Conservation (phyloP, 2,329 filamentous ascomycete species). For the Rugonectria rugulosa region DNA sequence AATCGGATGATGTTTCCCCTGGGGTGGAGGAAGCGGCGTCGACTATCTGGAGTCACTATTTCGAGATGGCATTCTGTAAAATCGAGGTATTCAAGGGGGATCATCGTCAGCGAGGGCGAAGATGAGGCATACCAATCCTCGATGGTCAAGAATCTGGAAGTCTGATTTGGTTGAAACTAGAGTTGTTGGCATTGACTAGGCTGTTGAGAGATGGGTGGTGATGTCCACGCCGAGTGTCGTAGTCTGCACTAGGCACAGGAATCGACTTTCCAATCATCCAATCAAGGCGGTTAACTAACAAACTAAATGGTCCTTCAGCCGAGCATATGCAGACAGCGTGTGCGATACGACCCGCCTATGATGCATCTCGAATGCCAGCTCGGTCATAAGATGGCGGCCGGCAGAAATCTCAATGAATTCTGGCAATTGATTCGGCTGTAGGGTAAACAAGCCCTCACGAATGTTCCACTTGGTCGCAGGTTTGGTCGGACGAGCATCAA, state of each 20-base stretch:
- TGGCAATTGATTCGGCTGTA: conserved; percentile 26
- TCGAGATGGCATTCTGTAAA: conserved; percentile 25
- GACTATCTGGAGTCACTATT: conserved; percentile 12
- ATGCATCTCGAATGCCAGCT: conserved; percentile 35
- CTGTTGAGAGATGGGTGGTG: neutral
- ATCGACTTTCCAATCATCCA: conserved; percentile 10
- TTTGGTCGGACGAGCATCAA: conserved; percentile 27
- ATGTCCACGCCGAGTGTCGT: neutral
- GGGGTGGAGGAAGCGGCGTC: conserved; percentile 28
- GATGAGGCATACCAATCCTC: neutral
- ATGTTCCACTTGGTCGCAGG: conserved; percentile 31
- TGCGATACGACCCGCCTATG: conserved; percentile 25
- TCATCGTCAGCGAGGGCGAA: neutral
- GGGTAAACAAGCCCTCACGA: conserved; percentile 31
- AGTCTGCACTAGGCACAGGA: neutral
- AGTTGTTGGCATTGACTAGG: neutral
- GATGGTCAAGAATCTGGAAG: neutral
- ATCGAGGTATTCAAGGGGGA: conserved; percentile 13
- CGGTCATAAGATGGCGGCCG: conserved; percentile 35
- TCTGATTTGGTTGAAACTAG: neutral
- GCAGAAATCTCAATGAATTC: conserved; percentile 21
- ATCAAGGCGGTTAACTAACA: conserved; percentile 23
- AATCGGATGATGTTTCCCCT: too few relatives aligned
- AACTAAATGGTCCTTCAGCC: conserved; percentile 14
- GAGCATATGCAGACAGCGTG: conserved; percentile 19